Evolutionary conservation across 352 stramenopile species (phyloP), one percentile per base, ranked within the genome.

Genomic region (Nothophytophthora sp.): DNA sequence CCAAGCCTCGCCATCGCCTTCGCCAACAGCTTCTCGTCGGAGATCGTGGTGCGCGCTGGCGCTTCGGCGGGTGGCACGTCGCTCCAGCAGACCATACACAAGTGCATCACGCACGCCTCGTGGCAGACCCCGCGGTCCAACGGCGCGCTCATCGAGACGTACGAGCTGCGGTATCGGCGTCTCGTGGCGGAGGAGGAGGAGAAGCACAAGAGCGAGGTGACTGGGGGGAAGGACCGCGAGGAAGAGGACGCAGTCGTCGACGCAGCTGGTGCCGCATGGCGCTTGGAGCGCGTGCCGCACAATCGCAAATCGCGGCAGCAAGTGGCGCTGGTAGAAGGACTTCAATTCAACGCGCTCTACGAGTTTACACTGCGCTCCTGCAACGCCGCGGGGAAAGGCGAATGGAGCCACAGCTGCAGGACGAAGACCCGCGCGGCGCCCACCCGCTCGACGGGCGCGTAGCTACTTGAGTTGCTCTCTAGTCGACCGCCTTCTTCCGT

Each of bases 91-190:
- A 78, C 68, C 7, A 49, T 87, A 38, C 77, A 74, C 61, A 84
- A 78, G 42, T 90, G 76, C 19, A 39, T 86, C 15, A 33, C 78
- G 20, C 63, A 70, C 22, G 35, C 79, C 33, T 55, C 49, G 33
- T 91, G 77, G 77, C 48, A 75, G 28, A 84, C 76, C 15, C 76
- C 75, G n/a, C 54, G 84, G 15, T 86, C 76, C 16, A 88, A 90
- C 25, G 80, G 79, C 33, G 75, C 66, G 12, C 67, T 87, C 37
- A 87, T 88, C 50, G 68, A 87, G 38, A 90, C 81, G 47, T 88
- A 86, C 60, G 79, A 90, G 58, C 51, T 86, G 15, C 77, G 77
- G 29, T 81, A 86, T 47, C 71, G 76, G 4, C 33, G 58, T 22
- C 28, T 82, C 32, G 55, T 55, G 8, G 39, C 58, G 28, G 76